Evolutionary conservation across 192 early-diverging fungal species (phyloP), one percentile per base, ranked within the genome.

Genomic region (Coemansia pectinata): DNA sequence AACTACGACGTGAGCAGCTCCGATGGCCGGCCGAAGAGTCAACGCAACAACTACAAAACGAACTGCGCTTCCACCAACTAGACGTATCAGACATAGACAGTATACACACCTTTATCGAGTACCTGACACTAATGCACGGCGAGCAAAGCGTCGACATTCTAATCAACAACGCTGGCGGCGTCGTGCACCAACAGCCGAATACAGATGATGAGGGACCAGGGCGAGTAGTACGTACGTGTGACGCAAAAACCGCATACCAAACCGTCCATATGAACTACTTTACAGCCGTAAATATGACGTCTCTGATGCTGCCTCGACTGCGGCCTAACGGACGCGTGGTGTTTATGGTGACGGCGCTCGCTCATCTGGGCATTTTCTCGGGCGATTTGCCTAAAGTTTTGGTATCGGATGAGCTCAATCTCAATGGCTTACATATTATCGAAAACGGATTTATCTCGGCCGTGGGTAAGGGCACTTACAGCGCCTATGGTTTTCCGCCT

Each of bases 21-120:
- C 62, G 61, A 29, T 60, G 58, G 58, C 27, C 34, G 11, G 34
- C 33, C 33, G 31, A 34, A 39, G 58, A 31, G 42, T 7, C 8
- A 7, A 57, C 10, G 29, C 15, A 9, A n/a, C 19, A 38, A 27
- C 27, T 45, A 64, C 33, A 67, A 25, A 84, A 73, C 66, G 82
- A 84, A 64, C 68, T 84, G 27, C 73, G 77, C 12, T 79, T 79
- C 61, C 82, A 84, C 63, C 82, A 84, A 63, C 71, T 84, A 40
- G 82, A 84, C 29, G 82, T 84, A 2, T 31, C 61, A 1, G 69
- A 76, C 34, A 36, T 41, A 0, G 59, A 61, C n/a, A 79, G 73
- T 50, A 76, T 79, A 39, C 62, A 55, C 4, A 34, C 62, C 15
- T 79, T 84, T 45, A 65, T 79, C 47, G 77, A 67, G 23, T 84